A percentile compares a stretch with the other conserved stretches of the same genome.
Conservation (phyloP, 169 alveolate species). For the Plasmodium gonderi region DNA sequence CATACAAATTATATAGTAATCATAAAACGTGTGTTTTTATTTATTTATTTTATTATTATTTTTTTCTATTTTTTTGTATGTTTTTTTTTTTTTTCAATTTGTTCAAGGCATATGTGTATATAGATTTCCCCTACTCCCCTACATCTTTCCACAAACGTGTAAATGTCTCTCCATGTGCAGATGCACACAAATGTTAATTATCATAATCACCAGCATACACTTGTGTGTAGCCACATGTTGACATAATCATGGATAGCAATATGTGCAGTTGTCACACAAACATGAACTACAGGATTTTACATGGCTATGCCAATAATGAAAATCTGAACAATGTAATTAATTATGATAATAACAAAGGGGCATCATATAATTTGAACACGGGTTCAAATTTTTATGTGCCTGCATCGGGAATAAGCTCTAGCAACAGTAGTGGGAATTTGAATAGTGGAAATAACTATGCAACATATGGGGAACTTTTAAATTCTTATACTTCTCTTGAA, state of each 20-base stretch:
- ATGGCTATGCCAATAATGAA: neutral
- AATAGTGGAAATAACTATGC: neutral
- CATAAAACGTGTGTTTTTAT: neutral
- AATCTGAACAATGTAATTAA: constrained; percentile 12
- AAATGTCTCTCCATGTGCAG: neutral
- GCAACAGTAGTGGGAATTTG: neutral
- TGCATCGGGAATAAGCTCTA: neutral
- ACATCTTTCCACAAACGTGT: too few relatives aligned
- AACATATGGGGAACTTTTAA: neutral
- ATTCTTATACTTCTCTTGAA: neutral
- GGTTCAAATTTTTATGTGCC: neutral
- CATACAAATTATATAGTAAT: neutral
- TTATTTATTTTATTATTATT: too few relatives aligned
- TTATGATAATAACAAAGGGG: neutral
- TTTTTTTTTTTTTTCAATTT: neutral
- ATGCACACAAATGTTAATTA: neutral
- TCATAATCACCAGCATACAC: neutral
- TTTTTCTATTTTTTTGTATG: neutral
- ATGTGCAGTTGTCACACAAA: constrained; percentile 5
- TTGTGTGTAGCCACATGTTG: neutral
- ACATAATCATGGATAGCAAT: neutral
- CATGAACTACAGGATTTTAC: neutral
- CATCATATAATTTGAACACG: neutral
- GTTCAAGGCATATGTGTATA: neutral
- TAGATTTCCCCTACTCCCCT: too few relatives aligned